Base-by-base conservation (phyloP, 75 land plant genomes). In the Adiantum capillusveneris region DNA sequence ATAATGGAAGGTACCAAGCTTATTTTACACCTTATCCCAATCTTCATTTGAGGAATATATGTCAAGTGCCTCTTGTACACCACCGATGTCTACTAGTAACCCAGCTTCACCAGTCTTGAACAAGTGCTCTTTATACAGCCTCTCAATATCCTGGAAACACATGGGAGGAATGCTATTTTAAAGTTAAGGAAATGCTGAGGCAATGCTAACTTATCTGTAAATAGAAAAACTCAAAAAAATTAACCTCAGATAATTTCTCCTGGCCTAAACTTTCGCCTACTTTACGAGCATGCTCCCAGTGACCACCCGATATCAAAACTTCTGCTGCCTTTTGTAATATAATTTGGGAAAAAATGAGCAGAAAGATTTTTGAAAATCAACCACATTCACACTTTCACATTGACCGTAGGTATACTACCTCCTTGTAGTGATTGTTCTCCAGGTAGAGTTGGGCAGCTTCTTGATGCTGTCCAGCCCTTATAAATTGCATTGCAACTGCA, bases 271-370 rank as follows among this genome's bases (percentile, higher is more conserved):
- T 37, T n/a, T 53, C 37, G 14, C 44, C 71, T 31, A 73, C 25
- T 24, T 62, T 45, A 43, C 70, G 49, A 43, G 76, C 76, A 30
- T 67, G 41, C 17, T 73, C 76, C 76, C 76, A 73, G 19, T 58
- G 36, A 19, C 76, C 76, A 53, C 48, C 69, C n/a, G 48, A 54
- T 22, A 73, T 67, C 29, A 57, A 73, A 73, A 67, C 53, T 20
- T 68, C 63, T 53, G 54, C 58, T 44, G 76, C 76, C 76, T 73
- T 34, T 34, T n/a, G n/a, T n/a, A n/a, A n/a, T n/a, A n/a, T n/a
- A n/a, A n/a, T n/a, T n/a, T n/a, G n/a, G n/a, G n/a, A n/a, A n/a
- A n/a, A n/a, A n/a, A n/a, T n/a, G n/a, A n/a, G n/a, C n/a, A n/a
- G n/a, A n/a, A 14, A 41, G 9, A 41, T 41, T 9, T 41, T 14